Evolutionary conservation across 2,329 filamentous ascomycete species (phyloP), one percentile per base, ranked within the genome.

Genomic region (Bertia moriformis): DNA sequence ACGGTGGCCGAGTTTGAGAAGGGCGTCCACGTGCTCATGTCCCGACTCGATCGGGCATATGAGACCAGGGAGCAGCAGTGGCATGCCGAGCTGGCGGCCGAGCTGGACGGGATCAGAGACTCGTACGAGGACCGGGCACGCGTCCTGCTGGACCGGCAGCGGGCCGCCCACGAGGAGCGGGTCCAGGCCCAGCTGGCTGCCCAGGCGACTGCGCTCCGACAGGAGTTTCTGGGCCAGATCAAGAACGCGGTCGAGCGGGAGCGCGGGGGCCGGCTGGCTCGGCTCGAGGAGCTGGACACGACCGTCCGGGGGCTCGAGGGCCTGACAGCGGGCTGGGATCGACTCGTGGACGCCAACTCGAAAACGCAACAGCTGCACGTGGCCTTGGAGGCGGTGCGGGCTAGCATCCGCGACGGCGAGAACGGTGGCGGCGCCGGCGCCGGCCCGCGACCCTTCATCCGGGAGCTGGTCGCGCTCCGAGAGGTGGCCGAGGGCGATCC

Each of bases 291-390:
- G 55, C 73, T 98, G 19, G 82, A 80, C 15, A 65, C 73, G 20
- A 80, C 79, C 12, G 84, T 98, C 14, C 67, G 70, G 30, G 84
- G 93, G 50, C 76, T 98, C 10, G 88, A 95, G 63, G 78, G 79
- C 58, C 73, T 98, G 40, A 93, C 88, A 1, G 73, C 75, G 1
- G 81, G 86, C 47, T 96, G 87, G 87, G 93, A 89, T 60, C 75
- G 78, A 32, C 85, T 96, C 27, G 77, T 98, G 15, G 87, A 96
- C 56, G 69, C 74, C 43, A 96, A 91, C 62, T 73, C 96, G 45
- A 82, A 84, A 59, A 95, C 91, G 1, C 91, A 98, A 61, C 88
- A 96, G 62, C 78, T 98, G 19, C 86, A 95, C 55, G 86, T 98
- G 24, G 91, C 91, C 15, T 83, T 96, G 19, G 91, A 98, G 56